Conservation (phyloP, 2,329 filamentous ascomycete species). For the Pestalotiopsis fici region DNA sequence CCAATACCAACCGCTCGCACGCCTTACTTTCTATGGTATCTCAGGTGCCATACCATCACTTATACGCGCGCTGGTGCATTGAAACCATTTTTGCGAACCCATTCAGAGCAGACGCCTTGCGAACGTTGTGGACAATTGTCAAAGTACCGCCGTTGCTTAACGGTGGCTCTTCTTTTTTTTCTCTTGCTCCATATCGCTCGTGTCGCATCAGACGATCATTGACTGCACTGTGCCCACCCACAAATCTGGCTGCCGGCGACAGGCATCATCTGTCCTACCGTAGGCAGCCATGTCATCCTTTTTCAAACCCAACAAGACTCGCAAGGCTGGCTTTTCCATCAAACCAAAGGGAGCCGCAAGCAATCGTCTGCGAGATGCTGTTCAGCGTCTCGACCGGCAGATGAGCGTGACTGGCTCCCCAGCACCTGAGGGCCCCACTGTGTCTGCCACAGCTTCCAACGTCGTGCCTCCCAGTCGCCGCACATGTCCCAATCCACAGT, state of each 20-base stretch:
- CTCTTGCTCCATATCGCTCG: neutral
- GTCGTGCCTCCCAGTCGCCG: constrained; percentile 34
- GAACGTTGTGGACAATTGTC: neutral
- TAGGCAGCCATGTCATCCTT: constrained; percentile 45
- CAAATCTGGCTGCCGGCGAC: neutral
- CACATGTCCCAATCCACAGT: constrained; percentile 60
- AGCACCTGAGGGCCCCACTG: constrained; percentile 14
- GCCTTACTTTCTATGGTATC: constrained; percentile 5
- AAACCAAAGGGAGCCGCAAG: constrained; percentile 46
- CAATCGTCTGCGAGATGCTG: constrained; percentile 50
- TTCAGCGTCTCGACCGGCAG: constrained; percentile 24
- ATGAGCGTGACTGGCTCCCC: constrained; percentile 21
- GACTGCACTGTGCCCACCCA: neutral
- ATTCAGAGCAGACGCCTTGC: neutral
- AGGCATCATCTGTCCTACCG: neutral
- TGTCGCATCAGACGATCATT: neutral
- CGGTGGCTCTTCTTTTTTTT: neutral
- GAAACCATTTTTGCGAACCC: neutral
- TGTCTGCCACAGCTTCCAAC: constrained; percentile 17
- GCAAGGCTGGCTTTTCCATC: constrained; percentile 36
- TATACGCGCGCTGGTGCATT: constrained; percentile 9
- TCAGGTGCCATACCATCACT: neutral
- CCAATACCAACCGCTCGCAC: neutral
- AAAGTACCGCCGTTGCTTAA: neutral
- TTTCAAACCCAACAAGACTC: constrained; percentile 39